These are phyloP conservation scores for Hyparrhenia diplandra DNA, from an alignment of 176 grass and related monocot species.

Conservation along the genomic window DNA sequence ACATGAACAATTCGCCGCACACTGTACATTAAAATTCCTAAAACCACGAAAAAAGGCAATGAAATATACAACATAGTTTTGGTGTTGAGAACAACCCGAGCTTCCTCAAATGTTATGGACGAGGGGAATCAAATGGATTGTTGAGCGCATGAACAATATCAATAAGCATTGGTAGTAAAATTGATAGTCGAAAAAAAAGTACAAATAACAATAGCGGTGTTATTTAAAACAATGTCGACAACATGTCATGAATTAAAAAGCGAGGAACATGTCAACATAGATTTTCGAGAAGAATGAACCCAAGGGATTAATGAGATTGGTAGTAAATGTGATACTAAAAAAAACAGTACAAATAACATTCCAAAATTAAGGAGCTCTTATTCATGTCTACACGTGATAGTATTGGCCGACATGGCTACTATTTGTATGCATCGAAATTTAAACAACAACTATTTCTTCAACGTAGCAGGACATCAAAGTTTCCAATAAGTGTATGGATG, in stretches of 20 bases:
- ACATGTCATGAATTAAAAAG: background rate
- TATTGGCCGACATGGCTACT: no score
- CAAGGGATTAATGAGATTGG: background rate
- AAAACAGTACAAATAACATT: no score
- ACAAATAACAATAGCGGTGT: background rate
- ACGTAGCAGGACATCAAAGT: no score
- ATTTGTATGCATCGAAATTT: no score
- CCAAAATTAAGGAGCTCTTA: no score
- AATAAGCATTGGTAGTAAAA: constrained; percentile 34
- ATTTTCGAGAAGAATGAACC: background rate
- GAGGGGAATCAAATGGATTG: constrained; percentile 84
- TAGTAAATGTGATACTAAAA: no score
- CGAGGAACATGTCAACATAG: background rate
- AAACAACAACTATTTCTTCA: no score
- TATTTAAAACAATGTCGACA: background rate
- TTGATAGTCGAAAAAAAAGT: no score
- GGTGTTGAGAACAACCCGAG: constrained; percentile 45
- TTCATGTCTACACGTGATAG: no score
- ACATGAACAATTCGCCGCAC: background rate
- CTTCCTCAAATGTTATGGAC: constrained; percentile 77
- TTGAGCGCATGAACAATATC: constrained; percentile 65
- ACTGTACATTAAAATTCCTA: background rate
- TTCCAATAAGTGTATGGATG: no score
- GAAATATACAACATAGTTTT: background rate
- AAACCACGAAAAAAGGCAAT: background rate